Evolutionary conservation across 352 stramenopile species (phyloP).

Genomic region (Pelagophyceae sp.): DNA sequence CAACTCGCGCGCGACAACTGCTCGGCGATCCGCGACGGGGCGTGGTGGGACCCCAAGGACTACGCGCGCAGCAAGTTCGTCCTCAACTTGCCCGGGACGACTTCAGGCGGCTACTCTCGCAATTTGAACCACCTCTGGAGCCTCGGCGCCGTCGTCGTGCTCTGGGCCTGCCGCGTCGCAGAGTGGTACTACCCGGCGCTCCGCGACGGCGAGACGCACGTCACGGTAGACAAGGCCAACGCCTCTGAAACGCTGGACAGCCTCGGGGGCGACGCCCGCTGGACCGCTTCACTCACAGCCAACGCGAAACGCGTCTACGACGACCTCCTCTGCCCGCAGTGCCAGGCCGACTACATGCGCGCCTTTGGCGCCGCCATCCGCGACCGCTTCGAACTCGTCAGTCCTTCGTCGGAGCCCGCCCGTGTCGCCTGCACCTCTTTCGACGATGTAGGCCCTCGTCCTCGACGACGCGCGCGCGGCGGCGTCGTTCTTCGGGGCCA

Average conservation of each 20-base stretch:
- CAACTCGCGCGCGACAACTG: background rate
- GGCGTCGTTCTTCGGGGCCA: too few relatives aligned
- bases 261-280: background rate
- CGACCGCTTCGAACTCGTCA: too few relatives aligned
- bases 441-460: too few relatives aligned
- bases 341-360: background rate
- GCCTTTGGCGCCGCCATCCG: background rate
- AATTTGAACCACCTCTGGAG: slow-evolving; percentile 17
- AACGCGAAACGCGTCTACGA: background rate
- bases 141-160: background rate
- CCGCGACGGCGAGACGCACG: background rate
- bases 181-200: slow-evolving; percentile 17
- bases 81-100: background rate
- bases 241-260: background rate
- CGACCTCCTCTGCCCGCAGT: background rate
- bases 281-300: background rate
- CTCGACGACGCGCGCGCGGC: too few relatives aligned
- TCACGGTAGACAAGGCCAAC: background rate
- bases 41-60: background rate
- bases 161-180: background rate
- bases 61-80: background rate
- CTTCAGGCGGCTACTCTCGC: background rate
- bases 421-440: too few relatives aligned
- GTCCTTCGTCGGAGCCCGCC: too few relatives aligned
- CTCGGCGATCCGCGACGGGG: background rate